phyloP scores from a whole-genome alignment of 1,284 basidiomycete species.

The Ganoderma multipileum region DNA sequence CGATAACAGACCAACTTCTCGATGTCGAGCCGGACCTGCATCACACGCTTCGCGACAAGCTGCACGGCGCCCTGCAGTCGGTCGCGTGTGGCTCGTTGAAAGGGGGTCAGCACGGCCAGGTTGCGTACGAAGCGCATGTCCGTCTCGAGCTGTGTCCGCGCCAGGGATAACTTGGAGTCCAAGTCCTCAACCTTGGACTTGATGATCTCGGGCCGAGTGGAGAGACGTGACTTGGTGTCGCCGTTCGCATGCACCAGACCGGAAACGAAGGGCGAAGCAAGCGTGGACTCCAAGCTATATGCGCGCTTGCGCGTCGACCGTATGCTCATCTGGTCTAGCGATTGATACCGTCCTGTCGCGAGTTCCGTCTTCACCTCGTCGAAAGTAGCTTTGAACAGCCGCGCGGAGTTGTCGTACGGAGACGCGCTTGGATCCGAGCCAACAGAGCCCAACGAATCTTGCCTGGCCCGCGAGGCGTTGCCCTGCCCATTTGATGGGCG shows the following conservation, averaged over 20 bases:
- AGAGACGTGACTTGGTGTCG: slow-evolving; percentile 39
- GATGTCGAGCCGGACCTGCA: slow-evolving; percentile 75
- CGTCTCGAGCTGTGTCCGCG: slow-evolving; percentile 71
- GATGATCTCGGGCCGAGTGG: slow-evolving; percentile 64
- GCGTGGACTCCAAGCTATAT: slow-evolving; percentile 42
- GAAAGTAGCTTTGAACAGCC: slow-evolving; percentile 82
- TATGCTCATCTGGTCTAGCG: slow-evolving; percentile 34
- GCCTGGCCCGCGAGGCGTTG: slow-evolving; percentile 21
- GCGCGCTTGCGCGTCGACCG: slow-evolving; percentile 40
- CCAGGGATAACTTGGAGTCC: slow-evolving; percentile 60
- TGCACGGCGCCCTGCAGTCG: slow-evolving; percentile 71
- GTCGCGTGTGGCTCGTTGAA: slow-evolving; percentile 84
- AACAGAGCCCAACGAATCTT: slow-evolving; percentile 33
- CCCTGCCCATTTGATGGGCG: slow-evolving; percentile 10
- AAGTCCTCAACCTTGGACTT: slow-evolving; percentile 71
- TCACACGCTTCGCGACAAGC: slow-evolving; percentile 70
- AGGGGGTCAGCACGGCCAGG: slow-evolving; percentile 87
- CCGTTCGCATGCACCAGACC: slow-evolving; percentile 7
- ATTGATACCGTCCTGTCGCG: slow-evolving; percentile 53
- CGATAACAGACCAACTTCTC: slow-evolving; percentile 78
- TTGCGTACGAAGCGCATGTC: slow-evolving; percentile 82
- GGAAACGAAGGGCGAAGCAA: slow-evolving; percentile 27
- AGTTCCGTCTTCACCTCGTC: slow-evolving; percentile 87
- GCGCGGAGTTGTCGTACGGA: slow-evolving; percentile 42
- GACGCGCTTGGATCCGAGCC: slow-evolving; percentile 34